Percentiles rank a stretch among this genome's conserved stretches.
phyloP scores from a whole-genome alignment of 306 rosid species.

The Arachis stenosperma region DNA sequence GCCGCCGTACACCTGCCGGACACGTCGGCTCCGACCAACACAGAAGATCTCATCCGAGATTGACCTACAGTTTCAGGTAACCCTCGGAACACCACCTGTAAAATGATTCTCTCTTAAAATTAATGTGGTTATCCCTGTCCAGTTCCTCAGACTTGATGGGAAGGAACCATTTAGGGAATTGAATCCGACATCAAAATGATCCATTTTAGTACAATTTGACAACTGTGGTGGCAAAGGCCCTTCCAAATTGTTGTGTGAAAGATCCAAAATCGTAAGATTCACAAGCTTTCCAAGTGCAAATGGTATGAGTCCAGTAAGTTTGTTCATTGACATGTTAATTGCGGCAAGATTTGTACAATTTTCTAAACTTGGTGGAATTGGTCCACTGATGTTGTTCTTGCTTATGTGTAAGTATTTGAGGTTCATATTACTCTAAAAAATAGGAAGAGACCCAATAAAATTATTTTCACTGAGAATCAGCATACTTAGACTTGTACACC shows the following conservation, averaged over 20 bases:
- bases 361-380: background rate
- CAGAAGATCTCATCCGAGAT: no score
- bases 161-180: no score
- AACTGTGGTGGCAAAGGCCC: no score
- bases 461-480: background rate
- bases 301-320: background rate
- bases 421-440: background rate
- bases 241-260: background rate
- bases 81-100: no score
- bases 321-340: background rate
- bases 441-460: background rate
- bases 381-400: background rate
- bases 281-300: background rate
- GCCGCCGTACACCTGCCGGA: no score
- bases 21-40: no score
- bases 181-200: no score
- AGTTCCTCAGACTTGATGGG: no score
- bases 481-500: background rate
- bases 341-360: background rate
- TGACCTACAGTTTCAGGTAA: no score
- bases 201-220: no score
- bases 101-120: no score
- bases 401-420: background rate
- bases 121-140: no score
- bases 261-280: background rate